A percentile compares a stretch with the other conserved stretches of the same genome.
Evolutionary conservation across 2,329 filamentous ascomycete genomes (phyloP).

Genomic region (Penicillium sp.): DNA sequence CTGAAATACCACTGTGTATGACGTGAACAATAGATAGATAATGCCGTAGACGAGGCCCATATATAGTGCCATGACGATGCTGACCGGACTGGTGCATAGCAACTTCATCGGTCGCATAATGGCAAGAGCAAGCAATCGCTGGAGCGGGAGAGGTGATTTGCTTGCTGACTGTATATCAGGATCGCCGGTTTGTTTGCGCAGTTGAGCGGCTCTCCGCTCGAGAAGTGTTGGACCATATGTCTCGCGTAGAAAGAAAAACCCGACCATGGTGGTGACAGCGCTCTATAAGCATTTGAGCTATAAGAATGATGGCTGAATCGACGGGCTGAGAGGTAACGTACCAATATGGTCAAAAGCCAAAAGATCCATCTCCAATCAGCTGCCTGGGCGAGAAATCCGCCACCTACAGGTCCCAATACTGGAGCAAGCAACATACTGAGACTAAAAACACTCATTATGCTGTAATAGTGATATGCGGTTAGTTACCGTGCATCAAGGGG

Average conservation of each 20-base stretch:
- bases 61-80: conserved; percentile 9
- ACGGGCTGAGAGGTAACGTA: not conserved
- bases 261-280: not conserved
- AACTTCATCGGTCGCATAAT: not conserved
- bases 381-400: not conserved
- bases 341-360: conserved; percentile 1
- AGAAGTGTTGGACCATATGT: not conserved
- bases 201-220: not conserved
- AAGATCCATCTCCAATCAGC: conserved; percentile 1
- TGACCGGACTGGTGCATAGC: not conserved
- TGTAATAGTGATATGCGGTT: not conserved
- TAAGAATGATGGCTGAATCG: not conserved
- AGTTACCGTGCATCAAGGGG: not conserved
- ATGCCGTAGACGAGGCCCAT: conserved; percentile 18
- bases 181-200: not conserved
- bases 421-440: not conserved
- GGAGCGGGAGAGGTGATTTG: not conserved
- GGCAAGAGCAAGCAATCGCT: not conserved
- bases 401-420: not conserved
- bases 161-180: not conserved
- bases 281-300: not conserved
- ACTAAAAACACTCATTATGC: conserved; percentile 2
- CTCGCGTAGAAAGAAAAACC: not conserved
- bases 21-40: conserved; percentile 45
- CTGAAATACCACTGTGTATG: conserved; percentile 30